Percentiles rank a stretch among this genome's conserved stretches.
Evolutionary conservation across 768 basidiomycete species (phyloP).

Genomic region (Boletus insuetus): DNA sequence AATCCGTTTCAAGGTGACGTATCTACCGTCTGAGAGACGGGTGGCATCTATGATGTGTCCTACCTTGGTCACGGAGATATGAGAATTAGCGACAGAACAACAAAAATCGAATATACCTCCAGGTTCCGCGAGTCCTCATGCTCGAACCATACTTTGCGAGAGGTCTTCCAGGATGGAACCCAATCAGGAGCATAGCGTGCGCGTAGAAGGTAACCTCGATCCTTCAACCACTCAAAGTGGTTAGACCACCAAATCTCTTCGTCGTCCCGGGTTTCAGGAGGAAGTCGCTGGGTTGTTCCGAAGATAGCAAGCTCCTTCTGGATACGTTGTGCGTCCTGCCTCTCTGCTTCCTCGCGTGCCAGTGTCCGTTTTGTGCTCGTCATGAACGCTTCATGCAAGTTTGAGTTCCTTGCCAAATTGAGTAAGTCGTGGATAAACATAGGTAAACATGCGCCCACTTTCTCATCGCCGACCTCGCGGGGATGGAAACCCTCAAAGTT

Average conservation of each 20-base stretch:
- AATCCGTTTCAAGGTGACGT: slow-evolving; percentile 31
- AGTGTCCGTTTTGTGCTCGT: background rate
- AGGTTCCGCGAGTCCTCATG: background rate
- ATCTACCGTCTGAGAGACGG: slow-evolving; percentile 22
- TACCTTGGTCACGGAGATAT: background rate
- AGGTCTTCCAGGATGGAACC: slow-evolving; percentile 7
- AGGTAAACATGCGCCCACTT: background rate
- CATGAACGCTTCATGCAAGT: background rate
- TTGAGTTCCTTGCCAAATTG: background rate
- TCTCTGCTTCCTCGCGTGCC: background rate
- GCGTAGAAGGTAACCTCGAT: slow-evolving; percentile 6
- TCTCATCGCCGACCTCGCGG: background rate
- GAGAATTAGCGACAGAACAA: background rate
- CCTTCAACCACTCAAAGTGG: slow-evolving; percentile 1
- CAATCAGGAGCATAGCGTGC: slow-evolving; percentile 10
- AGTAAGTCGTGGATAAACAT: background rate
- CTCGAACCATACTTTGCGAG: background rate
- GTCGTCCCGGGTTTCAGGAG: background rate
- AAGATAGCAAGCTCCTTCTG: slow-evolving; percentile 3
- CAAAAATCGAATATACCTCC: slow-evolving; percentile 8
- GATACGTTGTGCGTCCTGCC: background rate
- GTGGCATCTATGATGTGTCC: slow-evolving; percentile 27
- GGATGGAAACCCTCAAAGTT: background rate
- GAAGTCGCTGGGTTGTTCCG: background rate
- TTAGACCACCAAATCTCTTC: slow-evolving; percentile 1